phyloP scores from a whole-genome alignment of 2,329 filamentous ascomycete species.

The Phaeosphaeriaceae sp. region DNA sequence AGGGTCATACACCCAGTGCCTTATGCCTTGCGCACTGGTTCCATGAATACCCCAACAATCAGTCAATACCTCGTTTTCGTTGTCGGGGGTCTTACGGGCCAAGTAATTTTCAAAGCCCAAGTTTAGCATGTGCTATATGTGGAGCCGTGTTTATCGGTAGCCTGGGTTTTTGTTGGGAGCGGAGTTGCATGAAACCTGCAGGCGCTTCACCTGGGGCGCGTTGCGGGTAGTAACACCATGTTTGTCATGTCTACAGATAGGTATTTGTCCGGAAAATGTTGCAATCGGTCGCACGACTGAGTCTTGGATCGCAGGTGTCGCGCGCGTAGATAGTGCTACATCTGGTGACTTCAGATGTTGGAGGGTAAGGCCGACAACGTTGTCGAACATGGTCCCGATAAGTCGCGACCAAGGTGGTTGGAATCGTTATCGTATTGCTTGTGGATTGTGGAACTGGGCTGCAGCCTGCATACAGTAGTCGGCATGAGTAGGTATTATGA shows the following conservation, averaged over 20 bases:
- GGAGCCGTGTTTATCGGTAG: conserved; percentile 13
- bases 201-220: conserved; percentile 25
- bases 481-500: not conserved
- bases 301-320: not conserved
- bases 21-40: no score
- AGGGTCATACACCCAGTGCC: no score
- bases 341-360: not conserved
- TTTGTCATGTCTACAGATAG: not conserved
- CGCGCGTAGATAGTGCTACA: conserved; percentile 5
- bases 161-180: conserved; percentile 26
- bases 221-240: conserved; percentile 11
- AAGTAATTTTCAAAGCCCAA: no score
- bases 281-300: conserved; percentile 1
- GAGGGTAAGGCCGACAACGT: not conserved
- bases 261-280: not conserved
- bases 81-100: no score
- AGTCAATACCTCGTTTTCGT: not conserved
- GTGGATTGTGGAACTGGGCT: no score
- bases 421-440: not conserved
- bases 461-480: not conserved
- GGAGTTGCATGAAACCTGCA: conserved; percentile 23
- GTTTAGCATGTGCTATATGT: not conserved
- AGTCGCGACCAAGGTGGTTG: not conserved
- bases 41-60: no score
- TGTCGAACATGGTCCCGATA: not conserved